Evolutionary conservation across 1,284 basidiomycete species (phyloP).

Genomic region (Pholiota adiposa): DNA sequence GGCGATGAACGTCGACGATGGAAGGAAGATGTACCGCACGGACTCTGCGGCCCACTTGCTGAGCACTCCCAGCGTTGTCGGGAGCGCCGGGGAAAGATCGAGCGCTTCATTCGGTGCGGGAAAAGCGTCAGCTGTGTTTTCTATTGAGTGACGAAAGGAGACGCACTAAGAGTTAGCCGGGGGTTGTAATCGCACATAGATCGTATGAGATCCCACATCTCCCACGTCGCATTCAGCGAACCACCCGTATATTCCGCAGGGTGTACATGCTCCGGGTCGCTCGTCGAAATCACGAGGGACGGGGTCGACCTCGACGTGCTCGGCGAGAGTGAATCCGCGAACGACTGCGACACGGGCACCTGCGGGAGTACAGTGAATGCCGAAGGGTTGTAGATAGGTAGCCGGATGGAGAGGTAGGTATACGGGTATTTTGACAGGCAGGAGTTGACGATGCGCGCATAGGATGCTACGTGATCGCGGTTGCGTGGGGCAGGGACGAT

Average conservation of each 20-base stretch:
- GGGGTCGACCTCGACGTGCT: constrained; percentile 35
- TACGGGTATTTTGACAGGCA: constrained; percentile 74
- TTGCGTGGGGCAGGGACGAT: constrained; percentile 93
- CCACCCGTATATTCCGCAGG: constrained; percentile 45
- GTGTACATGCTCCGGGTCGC: constrained; percentile 13
- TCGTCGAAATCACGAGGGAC: constrained; percentile 38
- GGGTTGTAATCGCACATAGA: constrained; percentile 88
- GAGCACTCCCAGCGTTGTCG: constrained; percentile 72
- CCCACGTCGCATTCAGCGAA: constrained; percentile 89
- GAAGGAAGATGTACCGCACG: constrained; percentile 85
- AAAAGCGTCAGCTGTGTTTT: background rate
- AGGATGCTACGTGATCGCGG: constrained; percentile 85
- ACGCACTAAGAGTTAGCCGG: constrained; percentile 78
- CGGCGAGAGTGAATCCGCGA: background rate
- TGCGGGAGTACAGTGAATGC: constrained; percentile 55
- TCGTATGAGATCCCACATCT: constrained; percentile 96
- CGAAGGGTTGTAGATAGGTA: constrained; percentile 82
- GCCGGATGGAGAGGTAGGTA: constrained; percentile 79
- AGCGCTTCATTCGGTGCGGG: constrained; percentile 59
- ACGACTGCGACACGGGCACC: constrained; percentile 17
- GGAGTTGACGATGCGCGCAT: constrained; percentile 87
- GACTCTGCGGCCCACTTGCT: constrained; percentile 94
- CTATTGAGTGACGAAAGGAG: constrained; percentile 2
- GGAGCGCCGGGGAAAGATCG: constrained; percentile 88
- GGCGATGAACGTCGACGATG: constrained; percentile 90